These are phyloP conservation scores for Arachnopeziza araneosa DNA, from an alignment of 2,329 filamentous ascomycete genomes.

Conservation along the genomic window DNA sequence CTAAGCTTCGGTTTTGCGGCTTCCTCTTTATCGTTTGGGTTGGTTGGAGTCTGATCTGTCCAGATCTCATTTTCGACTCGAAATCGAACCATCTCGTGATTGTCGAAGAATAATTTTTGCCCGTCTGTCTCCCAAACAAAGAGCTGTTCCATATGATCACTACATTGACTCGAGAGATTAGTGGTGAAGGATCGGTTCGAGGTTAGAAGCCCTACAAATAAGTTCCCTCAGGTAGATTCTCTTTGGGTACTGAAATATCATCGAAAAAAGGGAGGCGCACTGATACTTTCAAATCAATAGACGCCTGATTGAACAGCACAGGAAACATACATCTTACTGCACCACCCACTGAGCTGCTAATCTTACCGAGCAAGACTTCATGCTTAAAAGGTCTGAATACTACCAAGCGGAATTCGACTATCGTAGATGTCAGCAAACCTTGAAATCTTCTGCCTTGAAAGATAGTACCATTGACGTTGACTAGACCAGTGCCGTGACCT, in stretches of 20 bases:
- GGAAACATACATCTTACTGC: constrained; percentile 61
- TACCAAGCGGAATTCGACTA: constrained; percentile 87
- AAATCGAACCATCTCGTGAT: constrained; percentile 82
- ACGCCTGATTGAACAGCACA: neutral
- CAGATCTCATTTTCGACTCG: constrained; percentile 83
- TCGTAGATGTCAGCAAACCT: neutral
- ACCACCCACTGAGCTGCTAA: constrained; percentile 65
- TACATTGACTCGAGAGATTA: neutral
- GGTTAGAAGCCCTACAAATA: constrained; percentile 56
- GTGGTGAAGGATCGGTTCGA: neutral
- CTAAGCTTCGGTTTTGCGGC: constrained; percentile 49
- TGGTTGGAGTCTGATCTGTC: constrained; percentile 77
- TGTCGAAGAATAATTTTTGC: constrained; percentile 77
- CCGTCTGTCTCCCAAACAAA: constrained; percentile 80
- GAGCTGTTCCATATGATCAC: constrained; percentile 8
- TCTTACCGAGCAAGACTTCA: constrained; percentile 81
- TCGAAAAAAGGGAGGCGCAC: constrained; percentile 90
- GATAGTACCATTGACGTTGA: constrained; percentile 80
- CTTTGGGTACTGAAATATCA: constrained; percentile 75
- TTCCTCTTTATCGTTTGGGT: constrained; percentile 53
- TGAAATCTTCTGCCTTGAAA: neutral
- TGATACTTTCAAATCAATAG: constrained; percentile 27
- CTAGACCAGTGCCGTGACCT: constrained; percentile 83
- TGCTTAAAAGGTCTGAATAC: constrained; percentile 96
- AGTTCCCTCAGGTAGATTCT: constrained; percentile 68